Evolutionary conservation across 2,329 filamentous ascomycete species (phyloP), one percentile per base, ranked within the genome.

Genomic region (Xylaria sp.): DNA sequence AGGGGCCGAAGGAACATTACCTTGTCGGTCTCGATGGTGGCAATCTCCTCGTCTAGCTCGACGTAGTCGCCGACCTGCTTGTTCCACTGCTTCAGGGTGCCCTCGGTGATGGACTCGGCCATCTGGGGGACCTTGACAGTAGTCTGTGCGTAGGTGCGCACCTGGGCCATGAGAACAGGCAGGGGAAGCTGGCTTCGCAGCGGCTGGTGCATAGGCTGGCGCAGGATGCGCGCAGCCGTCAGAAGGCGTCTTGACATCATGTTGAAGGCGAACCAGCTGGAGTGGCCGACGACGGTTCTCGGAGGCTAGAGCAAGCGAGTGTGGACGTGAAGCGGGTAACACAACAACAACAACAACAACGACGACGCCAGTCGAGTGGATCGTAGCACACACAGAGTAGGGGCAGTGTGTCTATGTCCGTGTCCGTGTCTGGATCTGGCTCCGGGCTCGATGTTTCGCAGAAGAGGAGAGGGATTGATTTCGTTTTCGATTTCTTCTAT

Each of bases 21-120:
- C 90, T 99, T 99, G 88, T 99, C 96, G 15, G 96, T 99, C 84
- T 99, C 96, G 78, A 99, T 99, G 59, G 95, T 98, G 39, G 96
- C 96, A 81, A 99, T 95, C 82, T 99, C 96, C 84, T 98, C 96
- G 79, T 99, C 96, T 77, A 91, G 91, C 84, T 97, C 94, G 62
- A 99, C 94, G 76, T 90, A 94, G 81, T 99, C 96, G 78, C 96
- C 96, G 76, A 98, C 86, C 83, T 95, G 81, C 81, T 98, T 98
- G 78, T 89, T 92, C 86, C 94, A 98, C 80, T 97, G 94, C 84
- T 97, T 98, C 78, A 99, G 82, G 25, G 96, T 99, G 70, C 96
- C 96, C 83, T 99, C 96, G 54, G 94, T 97, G 81, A 99, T 98
- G 59, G 96, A 98, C 83, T 99, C 96, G 73, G 96, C 96, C 96